Evolutionary conservation across 805 yeast species (phyloP).

Genomic region (Dipodascopsis tothii): DNA sequence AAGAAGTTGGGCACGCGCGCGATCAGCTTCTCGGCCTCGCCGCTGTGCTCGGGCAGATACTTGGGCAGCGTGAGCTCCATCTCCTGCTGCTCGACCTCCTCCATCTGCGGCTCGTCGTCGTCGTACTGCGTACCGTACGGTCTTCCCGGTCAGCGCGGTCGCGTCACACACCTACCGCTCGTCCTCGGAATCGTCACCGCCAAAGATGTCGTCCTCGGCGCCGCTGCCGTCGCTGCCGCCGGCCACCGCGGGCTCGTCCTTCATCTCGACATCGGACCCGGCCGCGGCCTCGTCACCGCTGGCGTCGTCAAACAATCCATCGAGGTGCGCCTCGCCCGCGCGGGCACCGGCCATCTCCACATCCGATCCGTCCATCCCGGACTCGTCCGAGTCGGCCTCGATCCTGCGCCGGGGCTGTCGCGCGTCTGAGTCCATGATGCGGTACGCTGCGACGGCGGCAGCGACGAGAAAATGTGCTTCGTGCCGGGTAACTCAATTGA

Average conservation of each 20-base stretch:
- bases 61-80: slow-evolving; percentile 32
- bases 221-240: slow-evolving; percentile 5
- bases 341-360: slow-evolving; percentile 9
- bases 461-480: too few relatives aligned
- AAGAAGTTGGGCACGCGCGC: slow-evolving; percentile 78
- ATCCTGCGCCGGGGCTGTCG: neutral
- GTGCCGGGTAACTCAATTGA: too few relatives aligned
- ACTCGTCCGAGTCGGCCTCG: neutral
- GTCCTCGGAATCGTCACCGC: slow-evolving; percentile 11
- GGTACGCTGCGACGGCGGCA: too few relatives aligned
- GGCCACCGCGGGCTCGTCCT: slow-evolving; percentile 3
- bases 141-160: slow-evolving; percentile 2
- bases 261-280: slow-evolving; percentile 12
- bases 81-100: slow-evolving; percentile 26
- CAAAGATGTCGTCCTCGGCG: slow-evolving; percentile 20
- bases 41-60: slow-evolving; percentile 27
- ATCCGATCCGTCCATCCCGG: slow-evolving; percentile 3
- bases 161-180: slow-evolving; percentile 1
- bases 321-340: slow-evolving; percentile 1
- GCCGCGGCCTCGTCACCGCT: slow-evolving; percentile 11
- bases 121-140: slow-evolving; percentile 4
- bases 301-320: slow-evolving; percentile 25
- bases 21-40: slow-evolving; percentile 32
- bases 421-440: neutral
- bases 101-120: slow-evolving; percentile 22